Base-by-base conservation (phyloP, 495 filamentous ascomycete species). In the Aspergillus haitiensis region DNA sequence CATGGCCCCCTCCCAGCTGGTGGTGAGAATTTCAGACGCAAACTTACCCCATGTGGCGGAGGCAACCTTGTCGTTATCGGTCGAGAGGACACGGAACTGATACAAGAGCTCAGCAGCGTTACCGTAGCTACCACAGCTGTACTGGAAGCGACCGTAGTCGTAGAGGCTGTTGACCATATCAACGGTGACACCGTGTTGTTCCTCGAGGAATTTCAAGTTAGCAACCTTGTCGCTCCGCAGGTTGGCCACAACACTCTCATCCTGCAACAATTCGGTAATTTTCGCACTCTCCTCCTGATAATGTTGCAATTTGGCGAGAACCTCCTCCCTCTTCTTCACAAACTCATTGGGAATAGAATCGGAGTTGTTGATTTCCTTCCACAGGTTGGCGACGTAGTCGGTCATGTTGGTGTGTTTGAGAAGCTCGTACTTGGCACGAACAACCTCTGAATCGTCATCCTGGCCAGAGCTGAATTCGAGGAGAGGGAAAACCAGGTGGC, bases 401-500 rank as follows among this genome's bases (percentile, higher is more conserved):
- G 86, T 91, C 94, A 98, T 98, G 80, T 98, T 95, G 57, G 94
- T 96, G 72, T 88, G 84, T 82, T 96, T 93, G 56, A 97, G 84
- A 33, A 98, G 84, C 73, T 92, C 86, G 72, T 91, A 97, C 72
- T 96, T 96, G 68, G 90, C 85, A 69, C 88, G 85, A 33, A 83
- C 85, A 64, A 93, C 87, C 67, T 91, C 87, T 53, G 81, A 78
- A 36, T 87, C 77, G 57, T 83, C 80, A 66, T 82, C 82, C 73
- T 86, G 75, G 55, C 72, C 75, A 61, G 72, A 75, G 66, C 85
- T 84, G 80, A 94, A 95, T 78, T 96, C 89, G 68, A 98, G 87
- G 44, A 98, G 84, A 50, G 92, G 93, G 78, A 94, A 97, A 68
- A 96, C 88, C 61, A 98, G 79, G 77, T 98, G 94, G 54, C 95